These are phyloP conservation scores for Hyphodiscus hymeniophilus DNA, from an alignment of 495 filamentous ascomycete genomes.

Conservation along the genomic window DNA sequence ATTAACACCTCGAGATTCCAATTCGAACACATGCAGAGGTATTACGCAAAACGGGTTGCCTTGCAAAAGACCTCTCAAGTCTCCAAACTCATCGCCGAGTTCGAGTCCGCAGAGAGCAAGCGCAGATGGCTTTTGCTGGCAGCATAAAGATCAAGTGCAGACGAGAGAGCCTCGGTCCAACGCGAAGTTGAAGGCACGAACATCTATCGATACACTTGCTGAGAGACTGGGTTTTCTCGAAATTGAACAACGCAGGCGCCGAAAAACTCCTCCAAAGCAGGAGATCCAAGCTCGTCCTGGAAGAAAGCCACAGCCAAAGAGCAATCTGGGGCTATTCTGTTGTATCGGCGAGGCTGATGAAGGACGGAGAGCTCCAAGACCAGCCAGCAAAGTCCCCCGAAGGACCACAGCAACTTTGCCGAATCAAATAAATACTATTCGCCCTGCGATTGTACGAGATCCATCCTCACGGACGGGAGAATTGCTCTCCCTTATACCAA, in stretches of 20 bases:
- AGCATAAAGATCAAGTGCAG: conserved; percentile 82
- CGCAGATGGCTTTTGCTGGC: conserved; percentile 66
- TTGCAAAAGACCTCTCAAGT: conserved; percentile 52
- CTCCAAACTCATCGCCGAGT: conserved; percentile 28
- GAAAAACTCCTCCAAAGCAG: conserved; percentile 8
- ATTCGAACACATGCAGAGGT: conserved; percentile 77
- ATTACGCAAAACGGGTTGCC: conserved; percentile 69
- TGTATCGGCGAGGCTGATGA: conserved; percentile 21
- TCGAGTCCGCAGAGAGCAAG: conserved; percentile 10
- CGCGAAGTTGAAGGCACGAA: conserved; percentile 43
- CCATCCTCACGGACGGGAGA: conserved; percentile 38
- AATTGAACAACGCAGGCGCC: conserved; percentile 13
- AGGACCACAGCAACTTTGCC: conserved; percentile 5
- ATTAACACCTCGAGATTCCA: conserved; percentile 66
- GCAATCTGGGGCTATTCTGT: conserved; percentile 15
- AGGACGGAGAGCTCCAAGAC: conserved; percentile 14
- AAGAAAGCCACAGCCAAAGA: conserved; percentile 7
- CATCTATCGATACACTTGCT: conserved; percentile 76
- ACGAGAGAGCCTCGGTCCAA: conserved; percentile 5
- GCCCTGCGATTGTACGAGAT: conserved; percentile 16
- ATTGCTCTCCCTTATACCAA: conserved; percentile 61
- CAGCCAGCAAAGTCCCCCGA: conserved; percentile 6
- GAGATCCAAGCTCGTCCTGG: conserved; percentile 1
- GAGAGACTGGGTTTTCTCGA: conserved; percentile 65
- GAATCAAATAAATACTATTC: not conserved